Base-by-base conservation (phyloP, 768 basidiomycete genomes). In the Phaeotremella skinneri region DNA sequence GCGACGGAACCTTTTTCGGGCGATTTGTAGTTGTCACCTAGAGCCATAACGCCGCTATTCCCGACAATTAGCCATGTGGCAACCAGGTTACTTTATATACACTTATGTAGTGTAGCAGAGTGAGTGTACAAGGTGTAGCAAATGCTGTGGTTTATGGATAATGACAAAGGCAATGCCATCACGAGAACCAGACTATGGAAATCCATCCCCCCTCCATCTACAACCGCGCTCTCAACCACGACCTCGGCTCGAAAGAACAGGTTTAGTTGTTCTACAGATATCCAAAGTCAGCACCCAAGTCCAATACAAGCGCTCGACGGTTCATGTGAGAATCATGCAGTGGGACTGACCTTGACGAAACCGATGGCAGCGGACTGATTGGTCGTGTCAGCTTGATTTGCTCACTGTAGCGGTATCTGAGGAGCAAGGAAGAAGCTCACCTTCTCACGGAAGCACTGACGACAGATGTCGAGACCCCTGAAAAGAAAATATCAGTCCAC, bases 401-500 rank as follows among this genome's bases (percentile, higher is more conserved):
- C 47, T 29, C 23, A 52, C 23, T 29, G 51, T 37, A 23, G 25
- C 25, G 45, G 34, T 11, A 54, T 56, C 34, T 53, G 60, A 52
- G 26, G 30, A 39, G 23, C 13, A 34, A 3, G 26, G 27, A 4
- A 59, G 25, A 14, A 31, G 30, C 64, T 56, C 52, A 64, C 83
- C 82, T 91, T 92, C 82, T 96, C 92, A 70, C 92, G 89, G 88
- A 94, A 96, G 81, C 92, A 96, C 80, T 96, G 92, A 80, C 92
- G 89, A 81, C 92, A 96, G 70, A 96, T 87, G 81, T 94, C 91
- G 68, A 94, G 85, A 58, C 92, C 91, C 80, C 94, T 70, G 49
- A 26, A 37, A 54, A 49, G 4, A 9, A 56, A 48, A 42, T 25
- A 30, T 60, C 55, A 61, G 50, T n/a, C 21, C 43, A 21, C 34